Conservation (phyloP, 371 early-diverging fungal genomes). For the Syncephalastrum contaminatum region DNA sequence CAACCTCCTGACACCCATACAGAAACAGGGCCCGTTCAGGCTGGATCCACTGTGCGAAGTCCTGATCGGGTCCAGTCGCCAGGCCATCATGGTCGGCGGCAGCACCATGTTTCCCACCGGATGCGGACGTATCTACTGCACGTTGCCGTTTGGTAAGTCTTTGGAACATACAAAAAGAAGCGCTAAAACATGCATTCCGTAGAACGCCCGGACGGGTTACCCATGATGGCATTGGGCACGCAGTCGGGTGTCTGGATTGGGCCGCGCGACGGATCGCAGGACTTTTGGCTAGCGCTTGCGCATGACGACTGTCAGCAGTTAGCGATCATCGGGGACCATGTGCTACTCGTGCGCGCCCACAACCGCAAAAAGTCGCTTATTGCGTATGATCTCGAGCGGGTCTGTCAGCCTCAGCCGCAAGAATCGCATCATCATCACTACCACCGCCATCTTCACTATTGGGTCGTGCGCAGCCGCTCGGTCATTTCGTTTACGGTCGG, state of each 20-base stretch:
- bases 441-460: conserved; percentile 8
- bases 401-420: background rate
- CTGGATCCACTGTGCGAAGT: conserved; percentile 15
- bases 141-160: conserved; percentile 12
- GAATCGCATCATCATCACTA: background rate
- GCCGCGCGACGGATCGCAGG: conserved; percentile 13
- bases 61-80: conserved; percentile 4
- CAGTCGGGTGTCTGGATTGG: conserved; percentile 31
- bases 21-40: conserved; percentile 9
- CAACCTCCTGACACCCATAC: conserved; percentile 2
- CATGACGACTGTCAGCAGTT: conserved; percentile 23
- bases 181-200: no score
- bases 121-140: conserved; percentile 18
- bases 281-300: conserved; percentile 16
- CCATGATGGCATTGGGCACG: conserved; percentile 23
- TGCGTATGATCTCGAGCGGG: conserved; percentile 16
- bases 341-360: conserved; percentile 13
- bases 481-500: conserved; percentile 10
- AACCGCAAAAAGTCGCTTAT: conserved; percentile 9
- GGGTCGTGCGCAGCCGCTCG: conserved; percentile 6
- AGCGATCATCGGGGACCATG: conserved; percentile 16
- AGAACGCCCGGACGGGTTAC: background rate
- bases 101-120: conserved; percentile 14
- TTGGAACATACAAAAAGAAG: background rate
- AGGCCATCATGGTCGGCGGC: conserved; percentile 8